Evolutionary conservation across 768 basidiomycete genomes (phyloP).

Genomic region (Sistotremastrum niveocremeum): DNA sequence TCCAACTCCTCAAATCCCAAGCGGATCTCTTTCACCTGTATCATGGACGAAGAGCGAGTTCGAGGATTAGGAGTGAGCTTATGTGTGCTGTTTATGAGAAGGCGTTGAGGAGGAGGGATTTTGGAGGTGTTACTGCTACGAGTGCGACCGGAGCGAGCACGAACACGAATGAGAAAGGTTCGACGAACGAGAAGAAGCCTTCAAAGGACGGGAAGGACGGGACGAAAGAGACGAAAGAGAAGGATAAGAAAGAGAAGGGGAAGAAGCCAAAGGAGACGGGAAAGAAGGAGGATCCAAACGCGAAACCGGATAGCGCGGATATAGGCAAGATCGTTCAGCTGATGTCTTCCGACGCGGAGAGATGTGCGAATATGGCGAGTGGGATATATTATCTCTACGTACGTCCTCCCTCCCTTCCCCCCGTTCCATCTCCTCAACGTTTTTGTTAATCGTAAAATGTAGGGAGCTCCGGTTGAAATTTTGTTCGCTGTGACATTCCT

Average conservation of each 20-base stretch:
- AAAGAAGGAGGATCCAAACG: conserved; percentile 37
- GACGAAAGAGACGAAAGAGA: no score
- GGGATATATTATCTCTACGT: conserved; percentile 56
- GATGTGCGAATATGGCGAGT: conserved; percentile 37
- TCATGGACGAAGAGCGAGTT: conserved; percentile 63
- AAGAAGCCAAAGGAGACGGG: background rate
- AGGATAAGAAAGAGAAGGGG: no score
- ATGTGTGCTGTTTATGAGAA: conserved; percentile 87
- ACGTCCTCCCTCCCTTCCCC: conserved; percentile 1
- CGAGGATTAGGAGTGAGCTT: conserved; percentile 61
- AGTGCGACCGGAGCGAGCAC: no score
- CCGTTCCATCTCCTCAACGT: conserved; percentile 6
- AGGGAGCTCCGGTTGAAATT: conserved; percentile 58
- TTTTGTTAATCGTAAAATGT: conserved; percentile 2
- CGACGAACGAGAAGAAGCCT: conserved; percentile 11
- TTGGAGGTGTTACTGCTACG: conserved; percentile 47
- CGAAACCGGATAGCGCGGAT: conserved; percentile 47
- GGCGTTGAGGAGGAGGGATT: conserved; percentile 70
- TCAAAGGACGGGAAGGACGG: conserved; percentile 5
- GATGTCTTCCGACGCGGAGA: conserved; percentile 70
- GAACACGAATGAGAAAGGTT: conserved; percentile 22
- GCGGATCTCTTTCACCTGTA: conserved; percentile 67
- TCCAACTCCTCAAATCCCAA: conserved; percentile 45
- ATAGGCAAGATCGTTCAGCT: conserved; percentile 83
- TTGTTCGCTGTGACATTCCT: conserved; percentile 59